Conservation (phyloP, 2,329 filamentous ascomycete genomes). For the Neofusicoccum sp. region DNA sequence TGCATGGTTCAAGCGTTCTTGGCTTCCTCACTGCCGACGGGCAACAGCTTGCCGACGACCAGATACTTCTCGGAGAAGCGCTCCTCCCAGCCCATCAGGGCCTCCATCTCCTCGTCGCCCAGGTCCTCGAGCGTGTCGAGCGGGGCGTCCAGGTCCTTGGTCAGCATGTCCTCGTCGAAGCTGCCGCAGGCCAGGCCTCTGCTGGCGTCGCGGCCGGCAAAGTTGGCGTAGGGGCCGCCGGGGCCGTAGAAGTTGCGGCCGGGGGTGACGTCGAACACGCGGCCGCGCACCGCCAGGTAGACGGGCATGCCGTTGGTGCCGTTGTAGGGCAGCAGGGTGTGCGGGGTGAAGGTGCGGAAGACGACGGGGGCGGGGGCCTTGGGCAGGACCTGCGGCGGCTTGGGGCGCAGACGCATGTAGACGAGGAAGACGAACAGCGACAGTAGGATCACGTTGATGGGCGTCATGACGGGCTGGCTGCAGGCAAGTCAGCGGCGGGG, state of each 20-base stretch:
- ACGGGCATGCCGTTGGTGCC: constrained; percentile 74
- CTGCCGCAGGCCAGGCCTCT: constrained; percentile 86
- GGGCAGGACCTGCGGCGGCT: constrained; percentile 54
- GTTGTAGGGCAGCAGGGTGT: constrained; percentile 82
- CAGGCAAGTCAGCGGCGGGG: constrained; percentile 1
- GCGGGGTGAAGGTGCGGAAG: constrained; percentile 83
- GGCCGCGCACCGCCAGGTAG: constrained; percentile 87
- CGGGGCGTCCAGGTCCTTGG: constrained; percentile 82
- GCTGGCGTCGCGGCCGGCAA: constrained; percentile 88
- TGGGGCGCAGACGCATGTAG: constrained; percentile 62
- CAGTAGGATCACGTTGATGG: constrained; percentile 64
- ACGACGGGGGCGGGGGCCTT: constrained; percentile 70
- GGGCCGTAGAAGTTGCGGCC: constrained; percentile 96
- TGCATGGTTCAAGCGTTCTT: constrained; percentile 40
- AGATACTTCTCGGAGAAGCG: constrained; percentile 92
- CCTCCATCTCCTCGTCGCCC: constrained; percentile 75
- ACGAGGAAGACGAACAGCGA: constrained; percentile 59
- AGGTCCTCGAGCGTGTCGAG: constrained; percentile 76
- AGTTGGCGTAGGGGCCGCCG: constrained; percentile 93
- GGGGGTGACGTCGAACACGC: constrained; percentile 84
- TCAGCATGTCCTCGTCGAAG: constrained; percentile 95
- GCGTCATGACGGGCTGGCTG: constrained; percentile 59
- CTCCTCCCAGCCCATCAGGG: constrained; percentile 89
- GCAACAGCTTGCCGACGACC: constrained; percentile 85
- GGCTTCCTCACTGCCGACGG: constrained; percentile 59